Conservation (phyloP, 306 rosid species). For the Dryas alaskensis region DNA sequence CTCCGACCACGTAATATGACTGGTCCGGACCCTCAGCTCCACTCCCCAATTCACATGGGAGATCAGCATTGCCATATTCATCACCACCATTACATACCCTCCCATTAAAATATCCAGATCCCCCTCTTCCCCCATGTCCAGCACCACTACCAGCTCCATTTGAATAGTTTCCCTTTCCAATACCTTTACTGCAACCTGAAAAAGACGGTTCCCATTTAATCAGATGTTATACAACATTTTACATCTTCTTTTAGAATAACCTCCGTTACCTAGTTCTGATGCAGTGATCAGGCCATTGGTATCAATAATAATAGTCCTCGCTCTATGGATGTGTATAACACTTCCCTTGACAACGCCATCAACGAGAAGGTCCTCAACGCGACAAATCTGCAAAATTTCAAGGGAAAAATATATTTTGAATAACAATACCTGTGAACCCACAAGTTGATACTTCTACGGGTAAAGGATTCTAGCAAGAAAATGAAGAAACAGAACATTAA, state of each 20-base stretch:
- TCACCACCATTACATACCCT: constrained; percentile 72
- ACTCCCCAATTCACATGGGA: constrained; percentile 97
- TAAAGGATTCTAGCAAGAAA: not conserved
- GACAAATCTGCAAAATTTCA: constrained; percentile 69
- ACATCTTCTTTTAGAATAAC: constrained; percentile 1
- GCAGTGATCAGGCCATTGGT: constrained; percentile 66
- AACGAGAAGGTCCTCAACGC: constrained; percentile 96
- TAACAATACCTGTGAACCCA: not conserved
- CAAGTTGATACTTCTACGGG: not conserved
- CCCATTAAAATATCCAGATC: constrained; percentile 87
- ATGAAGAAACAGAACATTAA: not conserved
- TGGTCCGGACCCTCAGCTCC: constrained; percentile 82
- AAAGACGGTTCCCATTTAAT: constrained; percentile 34
- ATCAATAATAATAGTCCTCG: constrained; percentile 80
- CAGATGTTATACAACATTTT: constrained; percentile 26
- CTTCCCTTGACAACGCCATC: constrained; percentile 86
- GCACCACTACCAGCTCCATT: constrained; percentile 99
- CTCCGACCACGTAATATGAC: constrained; percentile 72
- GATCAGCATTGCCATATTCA: constrained; percentile 85
- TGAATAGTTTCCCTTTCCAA: constrained; percentile 92
- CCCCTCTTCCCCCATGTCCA: constrained; percentile 99
- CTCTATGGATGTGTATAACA: constrained; percentile 95
- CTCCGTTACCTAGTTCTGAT: constrained; percentile 66
- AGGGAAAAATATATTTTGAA: constrained; percentile 24
- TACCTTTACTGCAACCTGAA: constrained; percentile 88